These are phyloP conservation scores for Carex pumila DNA, from an alignment of 176 grass and related monocot genomes.

Conservation along the genomic window DNA sequence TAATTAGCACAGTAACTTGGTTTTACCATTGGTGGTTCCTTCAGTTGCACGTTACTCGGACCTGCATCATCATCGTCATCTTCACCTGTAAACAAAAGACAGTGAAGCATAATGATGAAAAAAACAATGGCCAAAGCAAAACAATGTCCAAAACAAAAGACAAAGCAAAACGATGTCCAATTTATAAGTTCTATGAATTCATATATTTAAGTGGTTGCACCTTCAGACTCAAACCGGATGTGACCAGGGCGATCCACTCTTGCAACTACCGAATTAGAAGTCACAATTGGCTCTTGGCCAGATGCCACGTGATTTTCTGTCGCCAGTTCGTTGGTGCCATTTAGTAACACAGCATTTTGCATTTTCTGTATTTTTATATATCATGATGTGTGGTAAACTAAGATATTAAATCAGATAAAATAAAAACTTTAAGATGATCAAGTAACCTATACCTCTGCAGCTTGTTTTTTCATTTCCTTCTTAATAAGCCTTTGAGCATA, in stretches of 20 bases:
- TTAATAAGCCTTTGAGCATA: constrained; percentile 37
- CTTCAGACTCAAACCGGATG: constrained; percentile 83
- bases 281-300: constrained; percentile 32
- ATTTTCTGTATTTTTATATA: constrained; percentile 31
- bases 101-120: background rate
- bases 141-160: background rate
- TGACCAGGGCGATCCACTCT: constrained; percentile 74
- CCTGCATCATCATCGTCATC: background rate
- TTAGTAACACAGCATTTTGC: constrained; percentile 27
- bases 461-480: constrained; percentile 24
- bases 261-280: constrained; percentile 56
- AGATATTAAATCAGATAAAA: constrained; percentile 16
- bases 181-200: background rate
- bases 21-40: background rate
- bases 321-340: constrained; percentile 21
- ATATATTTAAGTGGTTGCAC: constrained; percentile 27
- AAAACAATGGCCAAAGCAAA: background rate
- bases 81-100: constrained; percentile 1
- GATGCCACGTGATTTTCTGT: constrained; percentile 28
- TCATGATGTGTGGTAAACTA: background rate
- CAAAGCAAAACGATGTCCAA: background rate
- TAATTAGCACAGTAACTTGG: background rate
- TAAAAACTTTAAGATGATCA: background rate
- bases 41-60: background rate
- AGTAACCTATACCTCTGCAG: constrained; percentile 42